These are phyloP conservation scores for Pythium diclinum DNA, from an alignment of 352 stramenopile species.

Conservation along the genomic window DNA sequence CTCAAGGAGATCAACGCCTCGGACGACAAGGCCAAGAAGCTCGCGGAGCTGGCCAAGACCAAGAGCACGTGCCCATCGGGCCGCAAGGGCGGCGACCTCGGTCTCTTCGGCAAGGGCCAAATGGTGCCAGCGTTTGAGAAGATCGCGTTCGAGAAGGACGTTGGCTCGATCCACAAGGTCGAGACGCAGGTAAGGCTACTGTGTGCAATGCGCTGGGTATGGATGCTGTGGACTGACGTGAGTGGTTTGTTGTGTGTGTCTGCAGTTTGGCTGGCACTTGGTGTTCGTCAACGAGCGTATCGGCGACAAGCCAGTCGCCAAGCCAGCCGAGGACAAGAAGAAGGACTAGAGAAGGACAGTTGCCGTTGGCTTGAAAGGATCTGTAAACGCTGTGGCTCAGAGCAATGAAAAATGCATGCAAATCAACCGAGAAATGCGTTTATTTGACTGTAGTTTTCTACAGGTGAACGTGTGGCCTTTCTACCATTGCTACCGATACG, in stretches of 20 bases:
- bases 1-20: conserved; percentile 47
- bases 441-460: not conserved
- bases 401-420: not conserved
- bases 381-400: no score
- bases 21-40: conserved; percentile 50
- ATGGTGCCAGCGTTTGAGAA: conserved; percentile 78
- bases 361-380: not conserved
- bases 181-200: conserved; percentile 52
- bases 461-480: not conserved
- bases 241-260: conserved; percentile 6
- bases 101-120: conserved; percentile 65
- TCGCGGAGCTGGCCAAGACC: conserved; percentile 64
- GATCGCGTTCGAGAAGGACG: conserved; percentile 64
- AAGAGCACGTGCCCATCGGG: conserved; percentile 73
- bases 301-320: conserved; percentile 45
- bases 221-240: not conserved
- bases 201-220: not conserved
- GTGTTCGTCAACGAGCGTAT: conserved; percentile 67
- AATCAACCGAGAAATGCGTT: conserved; percentile 1
- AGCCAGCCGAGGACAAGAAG: conserved; percentile 34
- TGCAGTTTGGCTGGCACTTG: conserved; percentile 75
- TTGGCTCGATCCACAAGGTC: conserved; percentile 79
- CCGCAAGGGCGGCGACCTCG: conserved; percentile 63
- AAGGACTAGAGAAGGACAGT: conserved; percentile 7
- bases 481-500: conserved; percentile 13